Evolutionary conservation across 805 yeast species (phyloP), one percentile per base, ranked within the genome.

Genomic region (Zygoascus flipseniorum): DNA sequence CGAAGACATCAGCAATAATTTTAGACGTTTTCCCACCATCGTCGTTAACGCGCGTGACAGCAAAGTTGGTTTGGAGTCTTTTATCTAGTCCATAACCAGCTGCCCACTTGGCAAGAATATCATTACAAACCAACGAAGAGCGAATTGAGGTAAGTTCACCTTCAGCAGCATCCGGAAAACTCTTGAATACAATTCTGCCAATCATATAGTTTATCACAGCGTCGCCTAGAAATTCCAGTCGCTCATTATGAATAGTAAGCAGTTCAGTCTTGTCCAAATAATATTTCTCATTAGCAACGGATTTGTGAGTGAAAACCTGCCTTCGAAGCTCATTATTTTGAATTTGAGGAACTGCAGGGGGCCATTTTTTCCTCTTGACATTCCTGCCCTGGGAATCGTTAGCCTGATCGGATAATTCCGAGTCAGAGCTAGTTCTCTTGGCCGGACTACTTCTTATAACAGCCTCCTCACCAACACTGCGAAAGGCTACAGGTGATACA

Each of bases 191-290:
- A 43, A 90, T 75, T 54, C 78, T 71, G 0, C 97, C 84, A 52
- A 86, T 81, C n/a, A 83, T 72, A 52, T 77, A 78, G 63, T 87
- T 86, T 55, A 92, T 71, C 19, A 89, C 78, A 0, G 97, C 82
- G 70, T 92, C 98, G 14, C 98, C 98, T 45, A 88, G 71, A 64
- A 89, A 92, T 70, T 92, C 98, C 20, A 89, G 72, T 49, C 97
- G 75, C 72, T 90, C 97, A 66, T 92, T 87, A 61, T 88, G 90
- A 1, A 82, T 72, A 50, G 75, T 71, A 26, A 85, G 71, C 51
- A 78, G 72, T 58, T 85, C 92, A 3, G 70, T 67, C 49, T 76
- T 79, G n/a, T 79, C 71, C 48, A 83, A 66, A 58, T 79, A 80
- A 5, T 78, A 66, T 56, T 79, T 78, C 58, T 78, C 79, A 56